Evolutionary conservation across 208 protist species (phyloP), one percentile per base, ranked within the genome.

Genomic region (Crithidia mellificae): DNA sequence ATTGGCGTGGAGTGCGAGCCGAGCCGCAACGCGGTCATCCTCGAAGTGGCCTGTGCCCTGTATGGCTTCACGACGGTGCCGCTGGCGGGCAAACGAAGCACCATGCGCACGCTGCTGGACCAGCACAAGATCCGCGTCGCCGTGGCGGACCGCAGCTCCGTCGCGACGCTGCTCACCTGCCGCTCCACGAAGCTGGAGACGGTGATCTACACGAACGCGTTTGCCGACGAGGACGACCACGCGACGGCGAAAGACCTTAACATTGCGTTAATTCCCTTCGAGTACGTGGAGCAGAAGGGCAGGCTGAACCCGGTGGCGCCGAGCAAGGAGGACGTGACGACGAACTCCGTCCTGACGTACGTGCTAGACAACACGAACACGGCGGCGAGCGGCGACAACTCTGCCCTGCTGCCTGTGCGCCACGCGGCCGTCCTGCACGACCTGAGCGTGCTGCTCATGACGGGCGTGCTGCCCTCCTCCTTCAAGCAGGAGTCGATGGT

Each of bases 1-100:
- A 83, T 96, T 39, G 91, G 88, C 4, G 85, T 96, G 12, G 78
- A 86, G 51, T 88, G 82, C 67, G 85, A 90, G 57, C 81, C 89
- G 15, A 84, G 77, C 54, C 61, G 64, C 24, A 81, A 78, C 53
- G 73, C 81, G 0, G 58, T 85, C 6, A 61, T 93, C 41, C 68
- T 94, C 8, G 89, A 96, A 12, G 41, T 96, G 32, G 85, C 86
- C 6, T 94, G 88, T 50, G 69, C 78, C 3, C 52, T 80, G 22
- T 91, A 88, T 71, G 88, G 89, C 19, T 85, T 91, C 56, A 72
- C 79, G 29, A 90, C 89, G 22, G 62, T 94, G 12, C 44, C 89
- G 38, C 66, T 96, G 36, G 77, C 84, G 6, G 91, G 91, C 8
- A 87, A 82, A 55, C 57, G 82, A 12, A 68, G 73, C 2, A 80